Evolutionary conservation across 768 basidiomycete species (phyloP).

Genomic region (Pleurotus tuber-regium): DNA sequence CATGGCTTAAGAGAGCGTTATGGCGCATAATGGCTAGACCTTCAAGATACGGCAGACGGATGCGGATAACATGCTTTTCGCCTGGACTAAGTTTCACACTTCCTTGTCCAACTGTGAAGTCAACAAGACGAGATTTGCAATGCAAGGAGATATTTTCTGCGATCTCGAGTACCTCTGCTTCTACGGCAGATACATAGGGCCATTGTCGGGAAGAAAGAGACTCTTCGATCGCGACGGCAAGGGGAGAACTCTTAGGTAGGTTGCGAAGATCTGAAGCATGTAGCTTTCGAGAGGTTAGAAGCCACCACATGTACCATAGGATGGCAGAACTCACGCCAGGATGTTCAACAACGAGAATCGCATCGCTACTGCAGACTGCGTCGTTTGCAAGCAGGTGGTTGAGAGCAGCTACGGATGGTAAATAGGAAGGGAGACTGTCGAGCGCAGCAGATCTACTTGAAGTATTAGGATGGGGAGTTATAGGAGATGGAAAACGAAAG

Average conservation of each 20-base stretch:
- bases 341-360: conserved; percentile 67
- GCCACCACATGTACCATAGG: not conserved
- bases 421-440: conserved; percentile 34
- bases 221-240: conserved; percentile 44
- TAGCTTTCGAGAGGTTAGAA: conserved; percentile 38
- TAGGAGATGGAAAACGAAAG: not conserved
- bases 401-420: conserved; percentile 36
- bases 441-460: conserved; percentile 46
- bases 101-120: conserved; percentile 36
- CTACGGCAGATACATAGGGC: conserved; percentile 51
- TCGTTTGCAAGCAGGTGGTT: conserved; percentile 40
- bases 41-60: conserved; percentile 53
- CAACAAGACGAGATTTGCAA: conserved; percentile 51
- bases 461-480: conserved; percentile 9
- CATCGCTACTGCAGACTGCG: conserved; percentile 61
- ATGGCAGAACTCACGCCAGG: conserved; percentile 52
- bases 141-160: conserved; percentile 43
- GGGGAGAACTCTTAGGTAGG: conserved; percentile 48
- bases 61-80: conserved; percentile 53
- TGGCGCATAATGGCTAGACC: conserved; percentile 43
- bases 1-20: conserved; percentile 47
- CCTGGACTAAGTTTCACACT: conserved; percentile 32
- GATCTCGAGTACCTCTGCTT: conserved; percentile 41
- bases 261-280: conserved; percentile 75
- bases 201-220: conserved; percentile 59